Evolutionary conservation across 1,139 yeast species (phyloP).

Genomic region (Lodderomyces beijingensis): DNA sequence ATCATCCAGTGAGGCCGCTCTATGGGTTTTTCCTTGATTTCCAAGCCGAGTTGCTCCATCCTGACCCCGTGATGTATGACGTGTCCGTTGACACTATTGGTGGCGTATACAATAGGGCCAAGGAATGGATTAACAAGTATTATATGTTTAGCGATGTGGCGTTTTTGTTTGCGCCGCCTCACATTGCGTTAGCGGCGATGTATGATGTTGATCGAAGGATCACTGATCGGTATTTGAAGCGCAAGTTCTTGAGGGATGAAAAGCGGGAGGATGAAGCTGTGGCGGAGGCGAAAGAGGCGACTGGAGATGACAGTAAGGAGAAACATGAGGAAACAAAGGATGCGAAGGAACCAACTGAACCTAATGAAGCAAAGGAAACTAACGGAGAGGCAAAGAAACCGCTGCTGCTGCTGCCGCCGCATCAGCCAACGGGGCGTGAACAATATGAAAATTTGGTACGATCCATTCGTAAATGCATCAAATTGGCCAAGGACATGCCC

Average conservation of each 20-base stretch:
- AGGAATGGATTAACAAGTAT: slow-evolving; percentile 58
- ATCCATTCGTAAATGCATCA: slow-evolving; percentile 48
- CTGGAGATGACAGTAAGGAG: slow-evolving; percentile 6
- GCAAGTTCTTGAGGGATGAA: slow-evolving; percentile 44
- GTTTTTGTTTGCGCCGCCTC: slow-evolving; percentile 87
- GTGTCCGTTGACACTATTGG: slow-evolving; percentile 44
- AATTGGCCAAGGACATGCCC: slow-evolving; percentile 34
- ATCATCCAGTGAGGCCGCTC: slow-evolving; percentile 81
- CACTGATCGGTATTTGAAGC: slow-evolving; percentile 59
- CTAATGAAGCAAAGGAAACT: slow-evolving; percentile 4
- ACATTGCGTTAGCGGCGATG: slow-evolving; percentile 85
- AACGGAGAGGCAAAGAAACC: slow-evolving; percentile 3
- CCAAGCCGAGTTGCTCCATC: slow-evolving; percentile 56
- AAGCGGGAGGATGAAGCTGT: slow-evolving; percentile 10
- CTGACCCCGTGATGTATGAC: slow-evolving; percentile 33
- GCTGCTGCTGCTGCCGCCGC: no score
- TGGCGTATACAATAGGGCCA: slow-evolving; percentile 63
- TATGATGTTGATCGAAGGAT: slow-evolving; percentile 61
- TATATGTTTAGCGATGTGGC: slow-evolving; percentile 67
- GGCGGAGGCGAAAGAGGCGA: slow-evolving; percentile 7
- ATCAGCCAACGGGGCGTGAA: slow-evolving; percentile 13
- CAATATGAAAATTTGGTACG: slow-evolving; percentile 41
- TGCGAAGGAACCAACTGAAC: slow-evolving; percentile 5
- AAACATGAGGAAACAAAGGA: slow-evolving; percentile 7
- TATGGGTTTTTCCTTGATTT: slow-evolving; percentile 90